Conservation (phyloP, 2,329 filamentous ascomycete genomes). For the Colletotrichum sp. region DNA sequence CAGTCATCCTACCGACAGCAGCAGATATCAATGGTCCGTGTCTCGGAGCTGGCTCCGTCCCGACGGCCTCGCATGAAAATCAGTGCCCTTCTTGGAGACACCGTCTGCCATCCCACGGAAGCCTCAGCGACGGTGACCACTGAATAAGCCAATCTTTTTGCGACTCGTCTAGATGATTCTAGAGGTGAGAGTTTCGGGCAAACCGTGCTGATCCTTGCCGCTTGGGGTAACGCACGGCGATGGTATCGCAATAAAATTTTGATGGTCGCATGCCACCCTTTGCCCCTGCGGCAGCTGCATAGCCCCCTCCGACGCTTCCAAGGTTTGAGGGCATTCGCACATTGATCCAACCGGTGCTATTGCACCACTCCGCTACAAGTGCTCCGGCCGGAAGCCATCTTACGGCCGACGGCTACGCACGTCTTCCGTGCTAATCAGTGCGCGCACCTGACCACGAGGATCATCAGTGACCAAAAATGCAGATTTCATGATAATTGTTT, state of each 20-base stretch:
- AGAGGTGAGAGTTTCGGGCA: not conserved
- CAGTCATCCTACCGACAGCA: not conserved
- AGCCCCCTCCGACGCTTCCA: not conserved
- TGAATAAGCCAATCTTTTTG: not conserved
- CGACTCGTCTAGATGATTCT: not conserved
- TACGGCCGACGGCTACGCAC: not conserved
- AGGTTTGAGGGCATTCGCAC: conserved; percentile 1
- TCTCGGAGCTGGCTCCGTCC: conserved; percentile 2
- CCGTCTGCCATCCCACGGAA: not conserved
- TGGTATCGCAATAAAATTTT: not conserved
- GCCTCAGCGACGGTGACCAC: not conserved
- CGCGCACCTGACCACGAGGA: not conserved
- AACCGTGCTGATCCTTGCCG: not conserved
- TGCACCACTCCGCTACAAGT: not conserved
- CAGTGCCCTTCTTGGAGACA: not conserved
- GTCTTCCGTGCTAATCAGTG: not conserved
- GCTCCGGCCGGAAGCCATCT: not conserved
- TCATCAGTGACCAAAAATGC: not conserved
- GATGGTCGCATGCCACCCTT: not conserved
- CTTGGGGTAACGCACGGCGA: not conserved
- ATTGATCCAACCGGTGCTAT: not conserved
- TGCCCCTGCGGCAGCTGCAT: not conserved
- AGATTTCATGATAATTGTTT: not conserved
- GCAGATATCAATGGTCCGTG: too few species aligned
- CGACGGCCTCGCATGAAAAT: not conserved